phyloP scores from a whole-genome alignment of 129 eudicot species.

The Flaveria trinervia region DNA sequence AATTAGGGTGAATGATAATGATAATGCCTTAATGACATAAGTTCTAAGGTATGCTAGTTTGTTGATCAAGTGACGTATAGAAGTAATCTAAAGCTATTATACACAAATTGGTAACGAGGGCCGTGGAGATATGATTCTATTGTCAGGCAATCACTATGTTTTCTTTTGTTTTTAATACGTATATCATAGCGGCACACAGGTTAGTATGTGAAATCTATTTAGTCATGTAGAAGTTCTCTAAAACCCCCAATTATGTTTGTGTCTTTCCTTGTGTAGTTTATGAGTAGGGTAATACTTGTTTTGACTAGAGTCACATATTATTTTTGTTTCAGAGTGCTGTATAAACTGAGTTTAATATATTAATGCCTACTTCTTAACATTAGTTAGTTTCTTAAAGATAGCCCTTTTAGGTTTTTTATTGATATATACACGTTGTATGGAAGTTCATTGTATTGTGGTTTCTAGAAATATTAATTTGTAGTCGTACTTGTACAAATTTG shows the following conservation, averaged over 20 bases:
- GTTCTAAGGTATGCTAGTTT: conserved; percentile 1
- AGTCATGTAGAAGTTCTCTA: conserved; percentile 1
- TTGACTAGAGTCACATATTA: conserved; percentile 5
- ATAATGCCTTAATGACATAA: conserved; percentile 16
- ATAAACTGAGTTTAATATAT: background rate
- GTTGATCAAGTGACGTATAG: conserved; percentile 16
- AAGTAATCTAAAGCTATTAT: background rate
- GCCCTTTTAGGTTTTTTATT: conserved; percentile 3
- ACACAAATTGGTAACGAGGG: background rate
- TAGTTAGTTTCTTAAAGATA: conserved; percentile 11
- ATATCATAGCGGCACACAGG: background rate
- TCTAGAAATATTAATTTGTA: conserved; percentile 10
- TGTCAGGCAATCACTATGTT: background rate
- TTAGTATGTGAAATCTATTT: background rate
- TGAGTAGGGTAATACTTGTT: conserved; percentile 10
- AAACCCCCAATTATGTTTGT: conserved; percentile 9
- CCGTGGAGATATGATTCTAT: background rate
- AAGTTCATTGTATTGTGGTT: conserved; percentile 3
- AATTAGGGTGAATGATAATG: background rate
- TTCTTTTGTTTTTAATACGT: background rate
- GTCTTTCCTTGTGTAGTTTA: conserved; percentile 10
- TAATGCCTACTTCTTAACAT: conserved; percentile 14
- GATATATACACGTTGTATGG: background rate
- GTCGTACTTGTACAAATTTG: conserved; percentile 19
- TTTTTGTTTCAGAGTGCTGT: conserved; percentile 11